Percentiles rank a stretch among this genome's conserved stretches.
Evolutionary conservation across 2,329 filamentous ascomycete genomes (phyloP).

Genomic region (Hymenoscyphus scutula): DNA sequence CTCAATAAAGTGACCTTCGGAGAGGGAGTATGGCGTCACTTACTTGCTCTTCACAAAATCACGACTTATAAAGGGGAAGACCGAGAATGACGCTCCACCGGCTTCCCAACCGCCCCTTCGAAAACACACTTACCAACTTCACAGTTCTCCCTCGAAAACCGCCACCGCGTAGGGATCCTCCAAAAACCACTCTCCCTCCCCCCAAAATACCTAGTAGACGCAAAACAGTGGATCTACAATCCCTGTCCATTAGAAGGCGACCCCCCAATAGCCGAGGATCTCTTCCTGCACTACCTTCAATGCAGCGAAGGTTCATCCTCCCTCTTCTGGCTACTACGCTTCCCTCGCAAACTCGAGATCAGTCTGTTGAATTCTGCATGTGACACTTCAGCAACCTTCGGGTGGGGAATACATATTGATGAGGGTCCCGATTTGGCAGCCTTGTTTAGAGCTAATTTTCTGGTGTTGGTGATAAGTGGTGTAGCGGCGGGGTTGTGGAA

Average conservation of each 20-base stretch:
- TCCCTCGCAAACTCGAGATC: slow-evolving; percentile 11
- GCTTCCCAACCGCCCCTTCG: too few species aligned
- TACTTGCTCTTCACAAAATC: too few species aligned
- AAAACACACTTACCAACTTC: neutral
- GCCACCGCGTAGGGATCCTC: slow-evolving; percentile 17
- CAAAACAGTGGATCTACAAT: slow-evolving; percentile 12
- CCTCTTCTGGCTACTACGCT: slow-evolving; percentile 12
- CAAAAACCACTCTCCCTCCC: slow-evolving; percentile 17
- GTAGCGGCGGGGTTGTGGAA: neutral
- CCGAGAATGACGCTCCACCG: too few species aligned
- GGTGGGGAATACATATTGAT: slow-evolving; percentile 17
- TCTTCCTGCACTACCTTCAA: slow-evolving; percentile 16
- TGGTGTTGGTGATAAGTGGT: neutral
- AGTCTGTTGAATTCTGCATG: slow-evolving; percentile 7
- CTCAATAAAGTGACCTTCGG: too few species aligned
- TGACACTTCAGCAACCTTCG: slow-evolving; percentile 7
- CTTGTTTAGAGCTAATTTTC: slow-evolving; percentile 7
- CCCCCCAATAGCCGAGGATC: slow-evolving; percentile 15
- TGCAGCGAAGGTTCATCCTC: slow-evolving; percentile 4
- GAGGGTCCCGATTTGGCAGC: slow-evolving; percentile 14
- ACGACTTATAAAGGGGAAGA: too few species aligned
- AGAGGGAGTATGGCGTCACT: too few species aligned
- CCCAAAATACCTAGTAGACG: slow-evolving; percentile 14
- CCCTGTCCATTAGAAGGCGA: slow-evolving; percentile 16
- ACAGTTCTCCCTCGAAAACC: slow-evolving; percentile 17